Evolutionary conservation across 345 rosid genomes (phyloP), one percentile per base, ranked within the genome.

Genomic region (Populus pruinosa): DNA sequence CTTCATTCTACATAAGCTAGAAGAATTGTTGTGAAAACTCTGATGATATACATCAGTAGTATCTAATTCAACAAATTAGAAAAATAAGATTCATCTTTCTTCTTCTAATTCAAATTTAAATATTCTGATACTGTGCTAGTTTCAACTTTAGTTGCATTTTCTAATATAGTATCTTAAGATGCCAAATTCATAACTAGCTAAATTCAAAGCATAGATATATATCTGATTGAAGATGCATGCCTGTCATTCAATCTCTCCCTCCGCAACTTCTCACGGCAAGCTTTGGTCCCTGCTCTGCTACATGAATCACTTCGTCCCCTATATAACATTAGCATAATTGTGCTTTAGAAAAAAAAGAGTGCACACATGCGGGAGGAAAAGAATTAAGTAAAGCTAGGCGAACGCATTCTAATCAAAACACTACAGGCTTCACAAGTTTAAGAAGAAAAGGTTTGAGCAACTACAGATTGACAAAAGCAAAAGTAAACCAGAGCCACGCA

Each of bases 181-280:
- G 43, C 20, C n/a, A 36, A 41, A 56, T 33, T 72, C 65, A n/a
- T n/a, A 67, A 59, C 11, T 53, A 31, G 67, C 33, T 8, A 36
- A 62, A 63, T 21, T 25, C 56, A 27, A n/a, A 2, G 17, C 29
- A 55, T 43, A 39, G 67, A 27, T 20, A 53, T 64, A 66, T 29
- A 72, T 65, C 61, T 27, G 7, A 74, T 33, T 2, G 8, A 56
- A 25, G n/a, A 64, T 70, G 38, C 79, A 39, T 69, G 50, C 85
- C 85, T 82, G 69, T 82, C 85, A 70, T 82, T 82, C 75, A 82
- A 71, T 44, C 23, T 82, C 74, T 78, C 85, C 69, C 85, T 82
- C 66, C 85, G 44, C 73, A 78, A 67, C 76, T 66, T 82, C 77
- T 82, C 85, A 1, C 82, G 81, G 43, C 82, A 82, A 63, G 85